Conservation (phyloP, 1,139 yeast genomes). For the Geotrichum phurueaensis region DNA sequence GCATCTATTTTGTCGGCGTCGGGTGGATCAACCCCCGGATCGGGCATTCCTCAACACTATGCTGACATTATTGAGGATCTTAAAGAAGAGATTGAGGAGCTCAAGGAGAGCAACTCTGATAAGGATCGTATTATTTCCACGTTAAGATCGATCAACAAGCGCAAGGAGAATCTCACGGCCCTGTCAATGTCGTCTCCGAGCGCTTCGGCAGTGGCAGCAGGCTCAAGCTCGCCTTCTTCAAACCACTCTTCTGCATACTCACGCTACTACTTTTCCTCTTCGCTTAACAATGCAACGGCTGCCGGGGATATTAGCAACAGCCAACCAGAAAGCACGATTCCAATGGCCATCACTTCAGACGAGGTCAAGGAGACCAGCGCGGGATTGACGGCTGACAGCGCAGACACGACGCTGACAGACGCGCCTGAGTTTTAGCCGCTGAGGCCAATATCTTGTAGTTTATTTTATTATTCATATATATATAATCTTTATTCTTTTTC, state of each 20-base stretch:
- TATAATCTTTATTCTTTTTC: neutral
- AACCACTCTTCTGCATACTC: conserved; percentile 22
- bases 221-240: conserved; percentile 10
- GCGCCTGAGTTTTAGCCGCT: neutral
- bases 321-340: neutral
- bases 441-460: neutral
- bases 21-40: conserved; percentile 7
- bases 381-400: neutral
- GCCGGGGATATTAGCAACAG: neutral
- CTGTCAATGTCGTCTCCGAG: conserved; percentile 8
- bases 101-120: conserved; percentile 54
- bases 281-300: neutral
- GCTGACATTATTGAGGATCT: conserved; percentile 47
- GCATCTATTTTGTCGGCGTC: conserved; percentile 15
- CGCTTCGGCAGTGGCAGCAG: conserved; percentile 1
- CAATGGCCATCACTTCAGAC: neutral
- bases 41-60: conserved; percentile 16
- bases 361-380: neutral
- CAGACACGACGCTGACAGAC: conserved; percentile 7
- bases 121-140: conserved; percentile 79
- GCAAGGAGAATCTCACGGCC: conserved; percentile 27
- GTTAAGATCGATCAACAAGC: conserved; percentile 35
- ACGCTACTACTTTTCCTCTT: conserved; percentile 21
- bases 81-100: conserved; percentile 62
- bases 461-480: neutral